phyloP scores from a whole-genome alignment of 306 rosid genomes.

The Purshia tridentata region DNA sequence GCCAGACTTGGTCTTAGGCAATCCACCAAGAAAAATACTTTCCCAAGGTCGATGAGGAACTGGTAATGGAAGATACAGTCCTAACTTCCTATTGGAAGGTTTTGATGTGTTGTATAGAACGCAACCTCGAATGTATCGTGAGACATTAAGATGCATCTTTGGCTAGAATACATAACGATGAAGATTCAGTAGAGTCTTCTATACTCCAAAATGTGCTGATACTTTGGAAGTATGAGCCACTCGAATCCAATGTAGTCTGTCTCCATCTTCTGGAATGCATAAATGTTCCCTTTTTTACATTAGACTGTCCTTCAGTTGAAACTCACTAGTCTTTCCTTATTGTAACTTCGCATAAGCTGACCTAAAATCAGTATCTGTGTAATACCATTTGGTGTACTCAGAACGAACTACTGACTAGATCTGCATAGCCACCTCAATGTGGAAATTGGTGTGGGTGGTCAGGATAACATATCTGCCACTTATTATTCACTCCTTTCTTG shows the following conservation, averaged over 20 bases:
- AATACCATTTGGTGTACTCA: not conserved
- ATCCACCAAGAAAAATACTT: constrained; percentile 1
- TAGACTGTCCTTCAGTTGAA: not conserved
- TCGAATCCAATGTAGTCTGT: not conserved
- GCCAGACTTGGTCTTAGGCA: not conserved
- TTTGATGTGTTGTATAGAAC: not conserved
- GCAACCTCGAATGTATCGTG: not conserved
- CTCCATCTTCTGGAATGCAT: not conserved
- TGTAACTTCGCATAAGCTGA: not conserved
- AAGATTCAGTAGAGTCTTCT: not conserved
- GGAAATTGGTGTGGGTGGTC: not conserved
- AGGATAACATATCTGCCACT: not conserved
- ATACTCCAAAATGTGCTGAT: not conserved
- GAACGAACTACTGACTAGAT: not conserved
- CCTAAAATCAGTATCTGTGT: no score
- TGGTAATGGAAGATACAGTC: constrained; percentile 5
- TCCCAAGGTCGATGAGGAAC: not conserved
- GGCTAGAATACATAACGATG: not conserved
- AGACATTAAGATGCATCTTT: not conserved
- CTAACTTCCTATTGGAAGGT: constrained; percentile 6
- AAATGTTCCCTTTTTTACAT: not conserved
- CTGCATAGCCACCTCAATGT: not conserved
- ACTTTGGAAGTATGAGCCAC: not conserved
- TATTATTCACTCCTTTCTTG: not conserved
- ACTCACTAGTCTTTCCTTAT: not conserved